Percentiles rank a stretch among this genome's conserved stretches.
Evolutionary conservation across 306 rosid species (phyloP).

Genomic region (Trichosanthes cucumerina): DNA sequence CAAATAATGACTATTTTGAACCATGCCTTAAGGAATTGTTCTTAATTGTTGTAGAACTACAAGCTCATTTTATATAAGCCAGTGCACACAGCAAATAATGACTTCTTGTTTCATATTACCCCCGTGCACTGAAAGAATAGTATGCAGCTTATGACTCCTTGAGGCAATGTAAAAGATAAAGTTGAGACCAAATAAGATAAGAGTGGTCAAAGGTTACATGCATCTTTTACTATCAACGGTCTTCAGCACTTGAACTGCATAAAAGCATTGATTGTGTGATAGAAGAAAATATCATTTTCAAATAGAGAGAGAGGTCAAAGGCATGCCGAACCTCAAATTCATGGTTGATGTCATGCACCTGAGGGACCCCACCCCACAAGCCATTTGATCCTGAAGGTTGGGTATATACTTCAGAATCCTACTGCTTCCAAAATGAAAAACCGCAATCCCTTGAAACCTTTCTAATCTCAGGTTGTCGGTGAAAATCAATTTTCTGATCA

Average conservation of each 20-base stretch:
- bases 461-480: conserved; percentile 47
- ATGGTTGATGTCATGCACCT: neutral
- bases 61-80: no score
- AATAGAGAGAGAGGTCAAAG: neutral
- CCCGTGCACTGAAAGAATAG: neutral
- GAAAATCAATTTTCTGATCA: conserved; percentile 35
- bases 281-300: neutral
- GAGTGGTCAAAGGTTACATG: neutral
- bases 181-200: neutral
- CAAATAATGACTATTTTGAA: neutral
- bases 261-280: neutral
- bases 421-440: conserved; percentile 70
- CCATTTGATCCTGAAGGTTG: neutral
- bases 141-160: neutral
- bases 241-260: neutral
- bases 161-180: neutral
- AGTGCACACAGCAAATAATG: neutral
- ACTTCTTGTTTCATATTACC: neutral
- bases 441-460: conserved; percentile 54
- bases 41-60: neutral
- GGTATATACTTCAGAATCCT: conserved; percentile 12
- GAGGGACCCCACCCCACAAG: neutral
- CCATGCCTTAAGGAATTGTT: neutral
- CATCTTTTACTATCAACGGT: neutral
- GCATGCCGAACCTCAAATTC: neutral